These are phyloP conservation scores for Testicularia cyperi DNA, from an alignment of 1,284 basidiomycete species.

Conservation along the genomic window DNA sequence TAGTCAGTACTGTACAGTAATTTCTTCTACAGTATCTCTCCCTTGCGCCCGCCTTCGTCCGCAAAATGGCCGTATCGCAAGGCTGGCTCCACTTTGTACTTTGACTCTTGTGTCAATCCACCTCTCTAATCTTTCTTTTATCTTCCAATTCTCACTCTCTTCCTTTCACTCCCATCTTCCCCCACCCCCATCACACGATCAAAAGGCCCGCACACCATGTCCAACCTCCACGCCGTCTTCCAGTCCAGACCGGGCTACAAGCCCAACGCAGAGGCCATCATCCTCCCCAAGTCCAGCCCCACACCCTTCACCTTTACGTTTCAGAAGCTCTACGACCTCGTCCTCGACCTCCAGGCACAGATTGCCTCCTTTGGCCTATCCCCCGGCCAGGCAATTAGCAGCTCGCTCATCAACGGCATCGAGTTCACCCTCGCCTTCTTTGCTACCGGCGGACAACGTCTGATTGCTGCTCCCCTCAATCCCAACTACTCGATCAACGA, in stretches of 20 bases:
- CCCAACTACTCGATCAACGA: conserved; percentile 62
- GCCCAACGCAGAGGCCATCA: conserved; percentile 33
- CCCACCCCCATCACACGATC: too few relatives aligned
- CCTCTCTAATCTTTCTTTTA: too few relatives aligned
- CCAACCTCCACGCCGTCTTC: conserved; percentile 40
- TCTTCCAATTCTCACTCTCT: too few relatives aligned
- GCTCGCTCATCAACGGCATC: conserved; percentile 60
- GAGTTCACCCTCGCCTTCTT: conserved; percentile 62
- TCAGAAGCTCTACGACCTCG: conserved; percentile 30
- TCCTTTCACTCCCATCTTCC: too few relatives aligned
- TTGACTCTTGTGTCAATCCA: too few relatives aligned
- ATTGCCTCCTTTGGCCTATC: conserved; percentile 38
- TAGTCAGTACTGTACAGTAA: too few relatives aligned
- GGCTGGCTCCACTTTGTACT: too few relatives aligned
- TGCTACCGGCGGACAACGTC: conserved; percentile 56
- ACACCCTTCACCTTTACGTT: conserved; percentile 41
- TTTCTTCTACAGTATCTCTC: too few relatives aligned
- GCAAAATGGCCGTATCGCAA: too few relatives aligned
- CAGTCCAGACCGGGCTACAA: conserved; percentile 27
- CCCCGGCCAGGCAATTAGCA: conserved; percentile 45
- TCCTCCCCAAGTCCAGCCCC: conserved; percentile 43
- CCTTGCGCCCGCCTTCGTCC: too few relatives aligned
- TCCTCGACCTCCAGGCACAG: conserved; percentile 46
- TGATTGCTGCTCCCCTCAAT: conserved; percentile 62
- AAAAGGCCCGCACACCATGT: too few relatives aligned